Conservation (phyloP, 495 filamentous ascomycete species). For the Aspergillus wentii region DNA sequence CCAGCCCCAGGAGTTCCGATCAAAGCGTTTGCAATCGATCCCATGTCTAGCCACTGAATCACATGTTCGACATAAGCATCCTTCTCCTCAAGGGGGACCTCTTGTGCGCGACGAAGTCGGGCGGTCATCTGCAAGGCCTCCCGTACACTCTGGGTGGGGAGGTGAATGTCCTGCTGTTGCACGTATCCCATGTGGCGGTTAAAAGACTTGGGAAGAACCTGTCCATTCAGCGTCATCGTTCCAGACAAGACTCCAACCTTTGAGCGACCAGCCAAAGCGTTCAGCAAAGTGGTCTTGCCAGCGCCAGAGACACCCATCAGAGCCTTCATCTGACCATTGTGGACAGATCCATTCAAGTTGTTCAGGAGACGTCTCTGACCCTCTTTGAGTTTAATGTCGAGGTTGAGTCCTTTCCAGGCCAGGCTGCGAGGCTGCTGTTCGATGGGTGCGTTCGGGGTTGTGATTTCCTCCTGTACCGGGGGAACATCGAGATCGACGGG, state of each 20-base stretch:
- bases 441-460: slow-evolving; percentile 57
- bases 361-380: slow-evolving; percentile 52
- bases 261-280: slow-evolving; percentile 31
- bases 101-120: slow-evolving; percentile 31
- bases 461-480: too few species aligned
- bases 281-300: slow-evolving; percentile 61
- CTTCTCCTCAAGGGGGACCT: slow-evolving; percentile 27
- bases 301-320: slow-evolving; percentile 70
- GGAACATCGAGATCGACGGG: slow-evolving; percentile 9
- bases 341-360: slow-evolving; percentile 55
- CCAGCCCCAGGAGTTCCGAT: slow-evolving; percentile 25
- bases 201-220: slow-evolving; percentile 21
- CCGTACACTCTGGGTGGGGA: slow-evolving; percentile 37
- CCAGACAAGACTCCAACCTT: slow-evolving; percentile 23
- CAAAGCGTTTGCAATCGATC: slow-evolving; percentile 23
- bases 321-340: slow-evolving; percentile 54
- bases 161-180: slow-evolving; percentile 68
- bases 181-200: slow-evolving; percentile 55
- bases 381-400: slow-evolving; percentile 27
- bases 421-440: slow-evolving; percentile 55
- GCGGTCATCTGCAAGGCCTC: slow-evolving; percentile 47
- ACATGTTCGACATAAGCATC: slow-evolving; percentile 28
- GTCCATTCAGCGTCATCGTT: slow-evolving; percentile 23
- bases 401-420: slow-evolving; percentile 49
- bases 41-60: slow-evolving; percentile 26